Conservation (phyloP, 257 asterid species). For the Solanum corneliomulleri region DNA sequence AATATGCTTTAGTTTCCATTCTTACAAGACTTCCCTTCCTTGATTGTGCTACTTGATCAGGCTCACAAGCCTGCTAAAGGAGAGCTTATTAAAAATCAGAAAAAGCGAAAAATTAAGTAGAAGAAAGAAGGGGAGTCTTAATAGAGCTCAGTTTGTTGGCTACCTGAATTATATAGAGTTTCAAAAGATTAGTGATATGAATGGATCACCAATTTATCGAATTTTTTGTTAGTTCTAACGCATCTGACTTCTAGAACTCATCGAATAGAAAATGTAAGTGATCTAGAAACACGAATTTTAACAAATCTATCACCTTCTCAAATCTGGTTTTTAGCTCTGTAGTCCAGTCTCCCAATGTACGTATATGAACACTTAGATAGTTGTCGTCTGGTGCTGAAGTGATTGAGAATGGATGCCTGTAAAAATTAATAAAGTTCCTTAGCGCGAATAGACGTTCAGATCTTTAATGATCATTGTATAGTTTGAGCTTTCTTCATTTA, state of each 20-base stretch:
- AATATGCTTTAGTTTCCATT: conserved; percentile 56
- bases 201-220: background rate
- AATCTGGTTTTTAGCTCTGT: conserved; percentile 62
- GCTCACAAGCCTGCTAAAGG: conserved; percentile 51
- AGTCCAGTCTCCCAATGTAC: conserved; percentile 88
- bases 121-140: background rate
- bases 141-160: background rate
- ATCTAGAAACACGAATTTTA: background rate
- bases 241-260: background rate
- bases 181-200: background rate
- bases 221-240: background rate
- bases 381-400: conserved; percentile 93
- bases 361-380: conserved; percentile 73
- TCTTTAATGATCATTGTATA: background rate
- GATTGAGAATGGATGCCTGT: conserved; percentile 94
- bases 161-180: background rate
- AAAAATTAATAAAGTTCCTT: background rate
- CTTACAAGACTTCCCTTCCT: conserved; percentile 48
- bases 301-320: conserved; percentile 32
- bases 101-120: background rate
- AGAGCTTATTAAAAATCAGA: background rate
- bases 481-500: conserved; percentile 6
- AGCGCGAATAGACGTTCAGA: background rate
- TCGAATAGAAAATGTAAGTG: background rate
- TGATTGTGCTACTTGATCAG: conserved; percentile 20